Evolutionary conservation across 2,329 filamentous ascomycete species (phyloP), one percentile per base, ranked within the genome.

Genomic region (Talaromyces sp.): DNA sequence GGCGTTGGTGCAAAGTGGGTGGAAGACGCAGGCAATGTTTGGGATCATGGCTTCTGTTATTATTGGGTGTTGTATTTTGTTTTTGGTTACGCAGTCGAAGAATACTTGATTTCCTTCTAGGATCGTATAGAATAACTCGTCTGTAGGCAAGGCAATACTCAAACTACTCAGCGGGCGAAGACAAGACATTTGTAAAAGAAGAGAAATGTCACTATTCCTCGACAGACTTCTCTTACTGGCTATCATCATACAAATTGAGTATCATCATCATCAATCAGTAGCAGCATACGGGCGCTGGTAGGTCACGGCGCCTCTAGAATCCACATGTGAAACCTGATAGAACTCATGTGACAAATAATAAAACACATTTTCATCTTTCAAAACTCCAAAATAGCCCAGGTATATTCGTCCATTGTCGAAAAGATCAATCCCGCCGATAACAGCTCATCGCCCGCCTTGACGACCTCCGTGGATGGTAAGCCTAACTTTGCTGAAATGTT

Each of bases 321-420:
- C 15, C 47, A 50, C 47, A 17, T 50, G 41, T 47, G 2, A 13
- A 47, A 3, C 10, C 41, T 19, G n/a, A 9, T 61, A 37, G 17
- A 61, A 27, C 25, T 9, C 45, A 39, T 33, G 37, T 31, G 52
- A 31, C 19, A 19, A 22, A 54, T 9, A 35, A 33, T 19, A 31
- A 35, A 54, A 54, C 50, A 22, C 35, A 22, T 17, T 35, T 10
- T 35, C 11, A 13, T 35, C 17, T 25, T 54, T 62, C 50, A 68
- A 27, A 64, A 86, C 66, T 96, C 91, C 67, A 97, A 81, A 68
- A 96, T 82, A 50, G 92, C 92, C 89, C 91, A 98, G 0, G 94
- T 98, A 78, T 91, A 86, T 73, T 98, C 94, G 78, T 98, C 93
- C 64, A 96, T 85, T 10, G 96, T 99, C 33, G 92, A 92, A 80